Base-by-base conservation (phyloP, 2,329 filamentous ascomycete genomes). In the Cercospora brassicicola region DNA sequence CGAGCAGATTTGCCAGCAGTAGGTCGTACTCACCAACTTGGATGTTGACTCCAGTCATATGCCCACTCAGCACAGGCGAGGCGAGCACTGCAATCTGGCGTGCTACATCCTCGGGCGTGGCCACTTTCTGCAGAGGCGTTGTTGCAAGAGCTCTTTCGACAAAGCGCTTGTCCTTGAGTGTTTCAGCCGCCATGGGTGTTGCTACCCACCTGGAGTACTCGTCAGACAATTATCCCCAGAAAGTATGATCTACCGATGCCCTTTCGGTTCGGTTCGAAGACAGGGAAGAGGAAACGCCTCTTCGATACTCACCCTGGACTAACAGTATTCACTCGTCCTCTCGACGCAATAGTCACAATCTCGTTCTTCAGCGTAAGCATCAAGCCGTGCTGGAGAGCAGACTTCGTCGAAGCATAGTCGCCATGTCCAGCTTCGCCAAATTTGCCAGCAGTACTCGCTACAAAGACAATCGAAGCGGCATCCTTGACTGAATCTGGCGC, bases 361-460 rank as follows among this genome's bases (percentile, higher is more conserved):
- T 78, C 76, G 53, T 77, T 78, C 71, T 78, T 78, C 18, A 77
- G 66, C 20, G 75, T 74, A 0, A 73, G 74, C 11, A 70, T 71
- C 18, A 78, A 55, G 4, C 76, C 76, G 55, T 76, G 75, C 75
- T 76, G 76, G 11, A 78, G 59, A 8, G 74, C 75, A 8, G 75
- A 68, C 62, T 78, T 78, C 1, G 69, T 59, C 1, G 73, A 69
- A 11, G 75, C 69, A 60, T 78, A 78, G 67, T 78, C 76, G 30
- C 73, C 76, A 51, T 78, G 76, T 18, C 68, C 65, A 18, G 75
- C 75, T 60, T 77, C 75, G 59, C 76, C 75, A 56, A 76, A 77
- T 67, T 78, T 78, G 23, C 76, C 75, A 4, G 76, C 75, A n/a
- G 76, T 78, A n/a, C 71, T 73, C 57, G 75, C 76, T 18, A 77